Conservation (phyloP, 139 green algal genomes). For the Chlorella sp. region DNA sequence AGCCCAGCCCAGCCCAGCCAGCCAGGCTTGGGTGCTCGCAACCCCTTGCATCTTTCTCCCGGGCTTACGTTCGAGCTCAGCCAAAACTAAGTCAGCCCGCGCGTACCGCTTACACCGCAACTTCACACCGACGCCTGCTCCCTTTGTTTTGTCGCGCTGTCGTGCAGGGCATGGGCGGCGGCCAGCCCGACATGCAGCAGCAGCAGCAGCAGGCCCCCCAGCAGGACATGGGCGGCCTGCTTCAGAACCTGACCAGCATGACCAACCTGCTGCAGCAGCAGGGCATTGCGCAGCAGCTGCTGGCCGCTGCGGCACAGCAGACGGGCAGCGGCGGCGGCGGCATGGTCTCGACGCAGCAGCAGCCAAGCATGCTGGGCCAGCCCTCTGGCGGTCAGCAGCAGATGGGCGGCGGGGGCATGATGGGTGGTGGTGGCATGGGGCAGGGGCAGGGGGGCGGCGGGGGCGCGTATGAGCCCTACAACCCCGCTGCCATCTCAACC, state of each 20-base stretch:
- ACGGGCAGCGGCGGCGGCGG: background rate
- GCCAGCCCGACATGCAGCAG: constrained; percentile 15
- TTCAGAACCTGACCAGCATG: constrained; percentile 9
- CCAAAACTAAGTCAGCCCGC: no score
- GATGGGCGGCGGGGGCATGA: background rate
- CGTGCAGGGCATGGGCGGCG: background rate
- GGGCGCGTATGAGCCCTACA: background rate
- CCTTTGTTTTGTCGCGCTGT: background rate
- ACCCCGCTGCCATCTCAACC: background rate
- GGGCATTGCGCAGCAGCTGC: constrained; percentile 16
- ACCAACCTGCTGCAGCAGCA: constrained; percentile 18
- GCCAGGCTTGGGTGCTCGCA: background rate
- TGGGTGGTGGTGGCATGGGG: background rate
- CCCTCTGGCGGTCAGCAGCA: background rate
- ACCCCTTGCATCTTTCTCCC: no score
- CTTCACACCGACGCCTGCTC: no score
- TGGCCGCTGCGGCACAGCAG: constrained; percentile 16
- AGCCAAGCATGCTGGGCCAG: constrained; percentile 24
- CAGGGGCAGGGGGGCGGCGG: background rate
- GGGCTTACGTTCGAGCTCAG: no score
- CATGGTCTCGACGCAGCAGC: constrained; percentile 4
- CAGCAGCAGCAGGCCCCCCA: background rate
- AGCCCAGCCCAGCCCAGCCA: no score
- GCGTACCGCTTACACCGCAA: no score
- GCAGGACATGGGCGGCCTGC: background rate